Base-by-base conservation (phyloP, 208 protist genomes). In the Wallacemonas rigidus region DNA sequence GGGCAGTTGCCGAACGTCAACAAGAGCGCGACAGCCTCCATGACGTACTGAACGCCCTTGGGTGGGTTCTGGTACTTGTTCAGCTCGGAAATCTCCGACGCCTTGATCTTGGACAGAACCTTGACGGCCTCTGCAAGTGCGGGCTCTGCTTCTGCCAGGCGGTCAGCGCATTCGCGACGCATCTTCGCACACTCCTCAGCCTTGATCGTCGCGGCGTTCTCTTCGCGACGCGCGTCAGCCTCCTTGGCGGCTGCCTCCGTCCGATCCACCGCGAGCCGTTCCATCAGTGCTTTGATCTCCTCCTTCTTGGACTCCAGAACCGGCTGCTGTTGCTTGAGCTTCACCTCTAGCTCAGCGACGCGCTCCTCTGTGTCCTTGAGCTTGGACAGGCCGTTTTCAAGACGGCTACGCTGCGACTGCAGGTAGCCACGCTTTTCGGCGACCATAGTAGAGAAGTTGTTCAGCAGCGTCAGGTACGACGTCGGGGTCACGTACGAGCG, bases 401-500 rank as follows among this genome's bases (percentile, higher is more conserved):
- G 88, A 50, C 98, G 90, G 38, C 80, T 73, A 58, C 95, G 72
- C 75, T 94, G 91, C 56, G 85, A 87, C 11, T 79, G 82, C 12
- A 98, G 75, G 67, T 97, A 95, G 17, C 83, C 77, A 11, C 87
- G 75, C 83, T 98, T 98, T 51, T 77, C 72, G 17, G 77, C 85
- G 38, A 98, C 83, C 76, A 99, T 88, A 36, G 72, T 61, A 41
- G 77, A 82, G 76, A 98, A 99, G 26, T 87, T 97, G 45, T 83
- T 80, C 4, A 99, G 85, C 63, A 99, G 77, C 38, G 98, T 94
- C 11, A 99, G 87, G 85, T 98, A 99, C 39, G 94, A 98, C 15
- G 98, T 99, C 44, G 98, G 98, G 54, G 98, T 99, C 53, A 99
- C 98, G 83, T 99, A 98, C 54, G 99, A 99, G 68, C 97, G 81